Evolutionary conservation across 2,329 filamentous ascomycete species (phyloP).

Genomic region (Karstenula rhodostoma): DNA sequence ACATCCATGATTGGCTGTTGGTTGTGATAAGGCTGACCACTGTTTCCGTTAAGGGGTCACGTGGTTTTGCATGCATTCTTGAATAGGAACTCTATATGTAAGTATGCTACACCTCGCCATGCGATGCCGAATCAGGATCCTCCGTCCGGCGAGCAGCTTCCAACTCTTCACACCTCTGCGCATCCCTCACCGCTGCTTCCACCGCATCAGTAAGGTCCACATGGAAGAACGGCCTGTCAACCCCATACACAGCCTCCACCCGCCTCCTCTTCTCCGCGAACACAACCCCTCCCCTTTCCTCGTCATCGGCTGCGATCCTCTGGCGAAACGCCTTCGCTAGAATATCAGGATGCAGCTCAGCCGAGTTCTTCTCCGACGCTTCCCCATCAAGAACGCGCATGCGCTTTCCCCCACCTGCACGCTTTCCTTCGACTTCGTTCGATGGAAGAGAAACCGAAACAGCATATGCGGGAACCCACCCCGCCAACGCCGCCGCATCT

Average conservation of each 20-base stretch:
- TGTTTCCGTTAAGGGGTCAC: no score
- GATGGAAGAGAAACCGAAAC: conserved; percentile 26
- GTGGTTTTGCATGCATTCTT: not conserved
- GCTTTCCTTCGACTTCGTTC: conserved; percentile 19
- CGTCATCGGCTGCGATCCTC: not conserved
- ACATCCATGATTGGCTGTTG: no score
- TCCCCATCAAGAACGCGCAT: not conserved
- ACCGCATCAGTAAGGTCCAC: conserved; percentile 41
- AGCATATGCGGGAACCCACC: conserved; percentile 37
- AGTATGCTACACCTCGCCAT: not conserved
- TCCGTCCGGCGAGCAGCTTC: not conserved
- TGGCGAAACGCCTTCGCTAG: not conserved
- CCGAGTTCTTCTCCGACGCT: not conserved
- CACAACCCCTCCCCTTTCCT: not conserved
- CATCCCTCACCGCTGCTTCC: conserved; percentile 35
- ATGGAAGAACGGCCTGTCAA: conserved; percentile 41
- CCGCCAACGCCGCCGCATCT: conserved; percentile 16
- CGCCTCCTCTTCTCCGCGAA: not conserved
- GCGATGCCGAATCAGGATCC: not conserved
- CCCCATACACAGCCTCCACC: conserved; percentile 27
- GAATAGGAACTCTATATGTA: not conserved
- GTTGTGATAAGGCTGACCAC: no score
- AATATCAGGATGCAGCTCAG: not conserved
- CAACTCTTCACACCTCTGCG: conserved; percentile 24
- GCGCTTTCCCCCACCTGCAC: not conserved